Percentiles rank a stretch among this genome's conserved stretches.
phyloP scores from a whole-genome alignment of 169 alveolate species.

The Eimeria brunetti region DNA sequence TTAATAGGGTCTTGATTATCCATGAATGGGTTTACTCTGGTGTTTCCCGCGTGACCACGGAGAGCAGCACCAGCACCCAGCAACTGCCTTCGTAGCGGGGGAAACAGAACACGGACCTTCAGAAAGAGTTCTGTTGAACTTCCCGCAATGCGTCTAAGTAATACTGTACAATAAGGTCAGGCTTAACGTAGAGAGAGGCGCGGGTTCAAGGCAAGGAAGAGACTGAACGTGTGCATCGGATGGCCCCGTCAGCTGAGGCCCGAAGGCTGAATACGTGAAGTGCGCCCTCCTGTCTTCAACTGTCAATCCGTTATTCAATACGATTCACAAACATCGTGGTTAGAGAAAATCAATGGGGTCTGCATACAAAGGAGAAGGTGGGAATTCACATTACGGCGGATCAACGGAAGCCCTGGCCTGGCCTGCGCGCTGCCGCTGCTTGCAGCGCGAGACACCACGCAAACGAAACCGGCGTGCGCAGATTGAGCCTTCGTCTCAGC shows the following conservation, averaged over 20 bases:
- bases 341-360: too few species aligned
- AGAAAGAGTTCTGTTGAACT: not conserved
- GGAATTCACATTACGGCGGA: not conserved
- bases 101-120: not conserved
- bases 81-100: not conserved
- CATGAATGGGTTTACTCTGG: not conserved
- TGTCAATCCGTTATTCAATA: not conserved
- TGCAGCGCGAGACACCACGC: not conserved
- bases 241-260: conserved; percentile 56
- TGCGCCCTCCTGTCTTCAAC: conserved; percentile 5
- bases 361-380: not conserved
- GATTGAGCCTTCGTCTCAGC: not conserved
- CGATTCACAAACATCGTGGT: too few species aligned
- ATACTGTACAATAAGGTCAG: not conserved
- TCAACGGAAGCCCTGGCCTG: conserved; percentile 45
- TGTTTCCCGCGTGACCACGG: not conserved
- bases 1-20: not conserved
- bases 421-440: conserved; percentile 38
- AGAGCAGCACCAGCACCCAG: not conserved
- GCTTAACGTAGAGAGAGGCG: not conserved
- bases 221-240: not conserved
- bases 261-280: not conserved
- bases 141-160: not conserved
- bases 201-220: not conserved
- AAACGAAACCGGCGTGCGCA: not conserved